phyloP scores from a whole-genome alignment of 1,139 yeast genomes.

The Candida labiduridarum region DNA sequence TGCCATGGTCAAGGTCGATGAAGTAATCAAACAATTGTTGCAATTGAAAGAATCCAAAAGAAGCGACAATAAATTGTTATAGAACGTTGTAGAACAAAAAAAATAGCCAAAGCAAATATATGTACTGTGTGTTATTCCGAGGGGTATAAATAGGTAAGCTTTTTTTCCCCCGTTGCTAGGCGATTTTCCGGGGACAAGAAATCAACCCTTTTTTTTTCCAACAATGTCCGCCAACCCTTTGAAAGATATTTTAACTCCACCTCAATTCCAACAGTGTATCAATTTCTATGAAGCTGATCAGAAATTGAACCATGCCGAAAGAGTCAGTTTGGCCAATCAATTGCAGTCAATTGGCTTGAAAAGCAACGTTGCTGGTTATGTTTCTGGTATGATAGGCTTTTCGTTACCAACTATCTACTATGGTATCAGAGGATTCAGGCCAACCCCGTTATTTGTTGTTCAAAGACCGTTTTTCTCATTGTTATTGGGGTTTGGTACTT shows the following conservation, averaged over 20 bases:
- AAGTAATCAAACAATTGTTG: conserved; percentile 67
- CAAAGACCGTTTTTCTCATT: conserved; percentile 39
- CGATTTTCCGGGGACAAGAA: neutral
- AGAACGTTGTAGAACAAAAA: conserved; percentile 11
- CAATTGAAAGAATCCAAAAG: conserved; percentile 69
- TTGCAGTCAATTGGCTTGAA: conserved; percentile 28
- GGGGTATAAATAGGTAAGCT: neutral
- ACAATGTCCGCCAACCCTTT: conserved; percentile 12
- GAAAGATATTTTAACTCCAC: conserved; percentile 24
- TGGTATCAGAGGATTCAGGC: conserved; percentile 12
- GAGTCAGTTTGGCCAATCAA: conserved; percentile 34
- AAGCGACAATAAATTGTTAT: conserved; percentile 57
- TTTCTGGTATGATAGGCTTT: conserved; percentile 27
- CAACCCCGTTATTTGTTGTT: conserved; percentile 16
- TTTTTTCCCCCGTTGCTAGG: neutral
- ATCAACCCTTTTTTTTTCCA: neutral
- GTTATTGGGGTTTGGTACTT: conserved; percentile 30
- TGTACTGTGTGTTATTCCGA: neutral
- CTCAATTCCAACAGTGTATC: conserved; percentile 37
- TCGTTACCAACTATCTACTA: conserved; percentile 29
- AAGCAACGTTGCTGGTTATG: conserved; percentile 31
- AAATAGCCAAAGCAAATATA: neutral
- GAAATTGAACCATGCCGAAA: conserved; percentile 30
- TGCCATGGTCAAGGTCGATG: conserved; percentile 71
- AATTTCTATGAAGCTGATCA: conserved; percentile 48